A percentile compares a stretch with the other conserved stretches of the same genome.
Conservation (phyloP, 257 asterid genomes). For the Fraxinus quadrangulata region DNA sequence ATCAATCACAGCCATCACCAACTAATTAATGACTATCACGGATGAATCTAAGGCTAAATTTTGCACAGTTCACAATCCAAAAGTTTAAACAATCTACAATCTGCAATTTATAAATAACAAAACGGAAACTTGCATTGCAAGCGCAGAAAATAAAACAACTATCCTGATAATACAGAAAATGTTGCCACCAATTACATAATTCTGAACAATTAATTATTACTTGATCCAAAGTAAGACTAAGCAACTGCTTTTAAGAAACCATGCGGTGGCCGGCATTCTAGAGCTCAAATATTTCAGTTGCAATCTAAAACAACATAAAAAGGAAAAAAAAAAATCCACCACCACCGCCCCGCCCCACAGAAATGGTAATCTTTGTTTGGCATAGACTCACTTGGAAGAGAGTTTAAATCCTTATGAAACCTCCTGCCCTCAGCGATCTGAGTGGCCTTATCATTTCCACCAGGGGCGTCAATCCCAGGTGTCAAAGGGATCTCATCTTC, state of each 20-base stretch:
- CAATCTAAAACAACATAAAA: background rate
- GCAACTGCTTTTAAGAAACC: background rate
- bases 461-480: slow-evolving; percentile 29
- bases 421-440: slow-evolving; percentile 39
- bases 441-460: slow-evolving; percentile 31
- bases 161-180: background rate
- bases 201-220: background rate
- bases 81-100: background rate
- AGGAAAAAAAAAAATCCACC: too few relatives aligned
- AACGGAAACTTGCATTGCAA: background rate
- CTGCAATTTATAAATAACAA: background rate
- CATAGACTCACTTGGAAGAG: slow-evolving; percentile 72
- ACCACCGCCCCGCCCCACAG: background rate
- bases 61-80: background rate
- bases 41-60: background rate
- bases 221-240: background rate
- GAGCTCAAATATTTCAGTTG: background rate
- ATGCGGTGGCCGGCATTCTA: background rate
- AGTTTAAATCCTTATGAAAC: slow-evolving; percentile 71
- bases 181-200: background rate
- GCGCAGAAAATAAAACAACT: background rate
- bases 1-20: background rate
- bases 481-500: slow-evolving; percentile 61
- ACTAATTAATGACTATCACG: background rate
- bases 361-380: background rate